phyloP scores from a whole-genome alignment of 176 grass and related monocot genomes.

The Oryza australiensis region DNA sequence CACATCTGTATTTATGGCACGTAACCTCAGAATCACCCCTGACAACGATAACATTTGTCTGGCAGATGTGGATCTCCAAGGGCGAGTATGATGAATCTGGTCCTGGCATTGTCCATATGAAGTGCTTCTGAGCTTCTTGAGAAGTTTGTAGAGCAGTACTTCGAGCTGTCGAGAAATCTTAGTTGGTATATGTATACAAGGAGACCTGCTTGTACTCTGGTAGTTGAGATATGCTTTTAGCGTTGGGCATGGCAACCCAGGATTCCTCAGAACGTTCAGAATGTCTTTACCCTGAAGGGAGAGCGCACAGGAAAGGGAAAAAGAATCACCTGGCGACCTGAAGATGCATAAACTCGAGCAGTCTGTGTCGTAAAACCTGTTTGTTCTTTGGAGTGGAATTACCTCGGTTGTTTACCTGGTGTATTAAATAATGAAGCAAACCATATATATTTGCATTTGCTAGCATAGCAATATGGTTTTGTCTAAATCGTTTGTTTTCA shows the following conservation, averaged over 20 bases:
- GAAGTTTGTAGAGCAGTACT: not conserved
- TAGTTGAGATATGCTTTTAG: not conserved
- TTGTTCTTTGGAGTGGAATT: not conserved
- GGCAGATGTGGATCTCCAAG: constrained; percentile 91
- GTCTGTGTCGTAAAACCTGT: not conserved
- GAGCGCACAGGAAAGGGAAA: not conserved
- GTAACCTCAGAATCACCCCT: not conserved
- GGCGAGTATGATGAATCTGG: constrained; percentile 79
- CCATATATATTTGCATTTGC: not conserved
- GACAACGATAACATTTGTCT: not conserved
- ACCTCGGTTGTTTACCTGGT: not conserved
- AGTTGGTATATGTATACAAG: not conserved
- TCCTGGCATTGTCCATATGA: constrained; percentile 75
- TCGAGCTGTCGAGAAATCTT: not conserved
- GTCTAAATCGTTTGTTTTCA: not conserved
- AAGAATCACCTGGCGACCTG: not conserved
- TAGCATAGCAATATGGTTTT: not conserved
- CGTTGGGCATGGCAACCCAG: not conserved
- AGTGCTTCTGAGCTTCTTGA: constrained; percentile 55
- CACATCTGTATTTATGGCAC: not conserved
- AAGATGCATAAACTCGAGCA: not conserved
- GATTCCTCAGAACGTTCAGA: not conserved
- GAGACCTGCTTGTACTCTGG: not conserved
- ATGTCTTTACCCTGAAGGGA: not conserved
- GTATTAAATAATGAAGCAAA: constrained; percentile 26